A percentile compares a stretch with the other conserved stretches of the same genome.
Conservation (phyloP, 2,329 filamentous ascomycete species). For the Aspergillus neotritici region DNA sequence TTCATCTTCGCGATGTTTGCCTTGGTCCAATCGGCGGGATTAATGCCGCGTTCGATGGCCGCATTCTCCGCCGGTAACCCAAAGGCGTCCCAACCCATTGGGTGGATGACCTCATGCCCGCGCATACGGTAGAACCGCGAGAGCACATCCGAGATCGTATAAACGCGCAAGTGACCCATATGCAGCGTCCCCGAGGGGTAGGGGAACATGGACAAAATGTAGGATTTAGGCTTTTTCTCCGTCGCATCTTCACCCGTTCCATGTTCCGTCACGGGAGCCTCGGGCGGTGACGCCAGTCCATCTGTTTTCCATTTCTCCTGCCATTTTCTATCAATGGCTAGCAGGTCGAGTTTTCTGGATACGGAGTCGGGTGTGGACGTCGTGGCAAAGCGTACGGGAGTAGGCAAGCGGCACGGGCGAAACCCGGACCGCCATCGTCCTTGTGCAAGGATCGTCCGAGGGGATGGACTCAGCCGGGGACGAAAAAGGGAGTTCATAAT, state of each 20-base stretch:
- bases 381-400: slow-evolving; percentile 21
- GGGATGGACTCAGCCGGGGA: slow-evolving; percentile 21
- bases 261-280: background rate
- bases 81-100: slow-evolving; percentile 96
- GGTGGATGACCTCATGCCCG: slow-evolving; percentile 69
- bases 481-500: slow-evolving; percentile 27
- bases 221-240: slow-evolving; percentile 44
- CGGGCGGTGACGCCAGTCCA: slow-evolving; percentile 1
- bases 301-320: slow-evolving; percentile 44
- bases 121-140: slow-evolving; percentile 70
- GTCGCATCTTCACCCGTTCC: slow-evolving; percentile 2
- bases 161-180: slow-evolving; percentile 80
- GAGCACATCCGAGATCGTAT: slow-evolving; percentile 83
- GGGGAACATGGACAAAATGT: slow-evolving; percentile 87
- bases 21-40: slow-evolving; percentile 72
- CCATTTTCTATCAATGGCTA: slow-evolving; percentile 51
- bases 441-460: slow-evolving; percentile 15
- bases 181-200: slow-evolving; percentile 85
- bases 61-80: slow-evolving; percentile 88
- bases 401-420: slow-evolving; percentile 7
- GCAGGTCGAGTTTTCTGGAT: slow-evolving; percentile 37
- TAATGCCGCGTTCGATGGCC: slow-evolving; percentile 73
- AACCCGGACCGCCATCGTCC: slow-evolving; percentile 13
- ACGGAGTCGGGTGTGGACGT: slow-evolving; percentile 13
- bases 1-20: slow-evolving; percentile 82